These are phyloP conservation scores for Periconia macrospinosa DNA, from an alignment of 2,329 filamentous ascomycete genomes.

Conservation along the genomic window DNA sequence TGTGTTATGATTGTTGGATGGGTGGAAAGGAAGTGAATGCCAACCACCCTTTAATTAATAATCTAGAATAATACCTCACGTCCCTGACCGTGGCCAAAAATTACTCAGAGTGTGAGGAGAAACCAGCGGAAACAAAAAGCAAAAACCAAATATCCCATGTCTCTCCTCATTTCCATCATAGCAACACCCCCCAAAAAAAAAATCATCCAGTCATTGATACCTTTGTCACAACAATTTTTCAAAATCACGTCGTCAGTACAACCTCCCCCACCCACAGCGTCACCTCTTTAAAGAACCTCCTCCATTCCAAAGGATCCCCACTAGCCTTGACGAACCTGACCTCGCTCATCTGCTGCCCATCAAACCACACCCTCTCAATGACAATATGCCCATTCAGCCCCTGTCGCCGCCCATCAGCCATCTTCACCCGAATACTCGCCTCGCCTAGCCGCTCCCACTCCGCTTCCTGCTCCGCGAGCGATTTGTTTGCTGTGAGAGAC, in stretches of 20 bases:
- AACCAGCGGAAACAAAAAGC: too few relatives aligned
- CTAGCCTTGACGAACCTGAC: constrained; percentile 92
- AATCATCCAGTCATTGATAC: not conserved
- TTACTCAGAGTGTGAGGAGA: too few relatives aligned
- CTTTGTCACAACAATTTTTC: too few relatives aligned
- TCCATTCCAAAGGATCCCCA: constrained; percentile 95
- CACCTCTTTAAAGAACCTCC: constrained; percentile 95
- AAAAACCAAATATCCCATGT: too few relatives aligned
- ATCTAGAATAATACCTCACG: too few relatives aligned
- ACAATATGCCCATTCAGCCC: constrained; percentile 74
- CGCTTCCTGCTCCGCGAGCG: constrained; percentile 20
- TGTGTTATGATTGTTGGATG: too few relatives aligned
- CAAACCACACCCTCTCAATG: constrained; percentile 69
- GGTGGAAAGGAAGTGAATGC: too few relatives aligned
- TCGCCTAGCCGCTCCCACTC: constrained; percentile 52
- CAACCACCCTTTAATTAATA: too few relatives aligned
- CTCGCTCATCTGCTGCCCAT: constrained; percentile 67
- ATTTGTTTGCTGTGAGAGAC: constrained; percentile 23
- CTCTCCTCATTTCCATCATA: not conserved
- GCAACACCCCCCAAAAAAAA: not conserved
- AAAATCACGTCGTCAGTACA: constrained; percentile 56
- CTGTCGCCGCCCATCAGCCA: constrained; percentile 72
- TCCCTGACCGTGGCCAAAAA: too few relatives aligned
- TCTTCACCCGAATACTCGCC: constrained; percentile 71
- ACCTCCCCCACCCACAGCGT: constrained; percentile 84